A percentile compares a stretch with the other conserved stretches of the same genome.
These are phyloP conservation scores for Mikania micrantha DNA, from an alignment of 129 eudicot genomes.

Conservation along the genomic window DNA sequence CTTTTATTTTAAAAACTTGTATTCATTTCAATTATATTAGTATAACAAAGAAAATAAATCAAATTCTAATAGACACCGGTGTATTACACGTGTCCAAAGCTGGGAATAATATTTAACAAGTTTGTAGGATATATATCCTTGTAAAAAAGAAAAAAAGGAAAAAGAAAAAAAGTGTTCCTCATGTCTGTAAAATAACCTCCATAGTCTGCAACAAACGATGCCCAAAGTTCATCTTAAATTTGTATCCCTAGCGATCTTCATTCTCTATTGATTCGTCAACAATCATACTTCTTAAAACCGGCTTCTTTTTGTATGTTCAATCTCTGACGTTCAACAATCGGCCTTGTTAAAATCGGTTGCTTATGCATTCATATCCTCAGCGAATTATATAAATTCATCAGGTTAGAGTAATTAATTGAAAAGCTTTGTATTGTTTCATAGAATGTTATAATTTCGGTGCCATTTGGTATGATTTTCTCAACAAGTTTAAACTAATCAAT, in stretches of 20 bases:
- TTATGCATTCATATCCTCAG: neutral
- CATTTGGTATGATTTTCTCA: neutral
- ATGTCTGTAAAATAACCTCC: neutral
- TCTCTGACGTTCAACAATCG: neutral
- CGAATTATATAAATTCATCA: slow-evolving; percentile 5
- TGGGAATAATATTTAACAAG: too few relatives aligned
- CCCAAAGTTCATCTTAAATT: neutral
- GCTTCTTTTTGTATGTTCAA: neutral
- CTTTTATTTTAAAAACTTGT: too few relatives aligned
- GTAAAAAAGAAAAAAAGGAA: too few relatives aligned
- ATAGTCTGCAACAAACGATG: neutral
- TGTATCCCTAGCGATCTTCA: neutral
- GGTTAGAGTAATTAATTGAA: neutral
- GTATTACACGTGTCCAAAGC: too few relatives aligned
- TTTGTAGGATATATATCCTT: too few relatives aligned
- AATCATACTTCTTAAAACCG: neutral
- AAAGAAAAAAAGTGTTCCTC: too few relatives aligned
- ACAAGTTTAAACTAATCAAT: neutral
- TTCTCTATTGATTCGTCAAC: neutral
- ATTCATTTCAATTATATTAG: too few relatives aligned
- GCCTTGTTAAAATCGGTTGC: neutral
- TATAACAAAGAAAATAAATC: too few relatives aligned
- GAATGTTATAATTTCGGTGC: neutral
- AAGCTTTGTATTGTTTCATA: neutral
- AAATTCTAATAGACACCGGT: too few relatives aligned